Evolutionary conservation across 108 stramenopile genomes (phyloP).

Genomic region (Aurantiochytrium sp.): DNA sequence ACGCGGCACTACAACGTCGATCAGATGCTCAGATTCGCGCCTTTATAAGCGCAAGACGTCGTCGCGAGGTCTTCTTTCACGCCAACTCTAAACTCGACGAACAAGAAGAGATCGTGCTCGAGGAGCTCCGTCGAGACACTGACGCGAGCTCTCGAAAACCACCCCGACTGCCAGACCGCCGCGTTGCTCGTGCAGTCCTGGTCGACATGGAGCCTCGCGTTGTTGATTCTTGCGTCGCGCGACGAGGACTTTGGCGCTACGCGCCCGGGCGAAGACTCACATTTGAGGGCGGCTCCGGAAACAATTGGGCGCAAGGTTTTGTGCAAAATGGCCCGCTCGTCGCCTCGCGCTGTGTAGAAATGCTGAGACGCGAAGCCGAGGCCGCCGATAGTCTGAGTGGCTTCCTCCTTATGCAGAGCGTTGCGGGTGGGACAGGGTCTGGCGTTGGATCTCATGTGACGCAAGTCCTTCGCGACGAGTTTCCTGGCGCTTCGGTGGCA

Average conservation of each 20-base stretch:
- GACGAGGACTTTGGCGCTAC: background rate
- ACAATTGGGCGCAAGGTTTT: slow-evolving; percentile 9
- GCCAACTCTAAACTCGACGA: background rate
- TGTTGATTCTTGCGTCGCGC: background rate
- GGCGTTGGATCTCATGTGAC: background rate
- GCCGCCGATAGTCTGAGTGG: background rate
- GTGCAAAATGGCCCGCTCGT: background rate
- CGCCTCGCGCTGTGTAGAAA: background rate
- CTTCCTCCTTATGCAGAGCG: background rate
- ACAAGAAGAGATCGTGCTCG: background rate
- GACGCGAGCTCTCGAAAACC: background rate
- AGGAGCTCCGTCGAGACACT: background rate
- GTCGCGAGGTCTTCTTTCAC: background rate
- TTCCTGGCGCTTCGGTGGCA: background rate
- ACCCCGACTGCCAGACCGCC: background rate
- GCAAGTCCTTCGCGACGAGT: background rate
- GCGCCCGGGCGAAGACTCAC: background rate
- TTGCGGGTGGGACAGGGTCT: background rate
- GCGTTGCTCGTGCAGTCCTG: background rate
- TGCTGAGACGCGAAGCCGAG: background rate
- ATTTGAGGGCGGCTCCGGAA: background rate
- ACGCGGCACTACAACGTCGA: background rate
- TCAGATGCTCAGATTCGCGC: background rate
- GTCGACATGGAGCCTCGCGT: background rate
- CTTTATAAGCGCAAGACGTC: background rate